Percentiles rank a stretch among this genome's conserved stretches.
Evolutionary conservation across 805 yeast genomes (phyloP).

Genomic region (Grigorovia jiainica): DNA sequence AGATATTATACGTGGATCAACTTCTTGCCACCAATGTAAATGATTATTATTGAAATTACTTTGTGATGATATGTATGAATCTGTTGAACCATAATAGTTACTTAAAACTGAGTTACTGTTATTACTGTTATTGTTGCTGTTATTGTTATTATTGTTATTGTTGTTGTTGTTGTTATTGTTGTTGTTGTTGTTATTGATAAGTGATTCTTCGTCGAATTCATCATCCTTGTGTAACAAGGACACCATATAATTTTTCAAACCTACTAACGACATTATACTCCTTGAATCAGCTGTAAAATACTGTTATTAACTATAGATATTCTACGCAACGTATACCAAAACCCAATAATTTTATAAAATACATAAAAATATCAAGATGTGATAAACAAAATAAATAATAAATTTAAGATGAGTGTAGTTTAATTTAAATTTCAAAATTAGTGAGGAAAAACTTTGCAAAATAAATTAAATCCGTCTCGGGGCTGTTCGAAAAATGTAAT

Average conservation of each 20-base stretch:
- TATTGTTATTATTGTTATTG: neutral
- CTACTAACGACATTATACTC: neutral
- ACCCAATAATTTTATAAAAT: too few relatives aligned
- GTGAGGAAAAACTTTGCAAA: too few relatives aligned
- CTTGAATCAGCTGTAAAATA: too few relatives aligned
- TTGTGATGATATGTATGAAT: neutral
- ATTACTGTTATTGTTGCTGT: neutral
- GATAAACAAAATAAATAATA: too few relatives aligned
- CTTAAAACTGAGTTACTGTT: too few relatives aligned
- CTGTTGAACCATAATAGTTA: neutral
- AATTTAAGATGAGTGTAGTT: too few relatives aligned
- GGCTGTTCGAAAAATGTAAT: too few relatives aligned
- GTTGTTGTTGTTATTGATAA: neutral
- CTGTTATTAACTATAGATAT: too few relatives aligned
- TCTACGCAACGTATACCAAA: too few relatives aligned
- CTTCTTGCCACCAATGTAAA: constrained; percentile 7
- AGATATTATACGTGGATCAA: constrained; percentile 89
- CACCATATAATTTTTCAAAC: neutral
- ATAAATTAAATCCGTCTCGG: too few relatives aligned
- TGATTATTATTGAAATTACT: neutral
- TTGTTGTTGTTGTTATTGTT: neutral
- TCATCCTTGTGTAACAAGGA: neutral
- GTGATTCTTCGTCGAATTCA: neutral
- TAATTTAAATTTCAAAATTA: too few relatives aligned
- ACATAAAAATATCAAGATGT: too few relatives aligned